Percentiles rank a stretch among this genome's conserved stretches.
These are phyloP conservation scores for Candida pseudoglaebosa DNA, from an alignment of 805 yeast genomes.

Conservation along the genomic window DNA sequence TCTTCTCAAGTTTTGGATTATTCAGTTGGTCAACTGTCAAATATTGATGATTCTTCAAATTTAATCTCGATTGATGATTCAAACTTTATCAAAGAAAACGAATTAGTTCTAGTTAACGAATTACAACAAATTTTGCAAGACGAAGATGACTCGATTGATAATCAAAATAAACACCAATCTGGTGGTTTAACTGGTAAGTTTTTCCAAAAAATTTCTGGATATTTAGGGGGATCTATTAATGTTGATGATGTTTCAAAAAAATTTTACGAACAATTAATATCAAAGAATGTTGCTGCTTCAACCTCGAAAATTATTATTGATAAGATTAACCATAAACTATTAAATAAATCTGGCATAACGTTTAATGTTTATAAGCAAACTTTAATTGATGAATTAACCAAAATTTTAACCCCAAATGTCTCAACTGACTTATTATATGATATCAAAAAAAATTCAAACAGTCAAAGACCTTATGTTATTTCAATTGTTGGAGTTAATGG, in stretches of 20 bases:
- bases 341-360: conserved; percentile 70
- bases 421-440: conserved; percentile 84
- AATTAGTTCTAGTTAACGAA: conserved; percentile 38
- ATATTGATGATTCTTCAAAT: conserved; percentile 3
- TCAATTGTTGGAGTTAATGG: conserved; percentile 98
- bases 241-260: conserved; percentile 60
- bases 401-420: conserved; percentile 85
- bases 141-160: conserved; percentile 27
- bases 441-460: conserved; percentile 45
- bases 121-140: conserved; percentile 35
- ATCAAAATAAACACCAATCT: conserved; percentile 12
- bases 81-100: conserved; percentile 36
- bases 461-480: conserved; percentile 75
- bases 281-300: conserved; percentile 87
- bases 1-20: conserved; percentile 27
- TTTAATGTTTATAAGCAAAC: conserved; percentile 62
- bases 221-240: conserved; percentile 39
- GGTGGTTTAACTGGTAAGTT: conserved; percentile 21
- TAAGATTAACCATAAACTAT: conserved; percentile 67
- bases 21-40: conserved; percentile 16
- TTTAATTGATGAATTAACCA: conserved; percentile 64
- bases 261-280: conserved; percentile 70
- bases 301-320: conserved; percentile 72
- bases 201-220: conserved; percentile 32
- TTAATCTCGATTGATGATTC: conserved; percentile 21